A percentile compares a stretch with the other conserved stretches of the same genome.
phyloP scores from a whole-genome alignment of 805 yeast genomes.

The Torulaspora microellipsoides region DNA sequence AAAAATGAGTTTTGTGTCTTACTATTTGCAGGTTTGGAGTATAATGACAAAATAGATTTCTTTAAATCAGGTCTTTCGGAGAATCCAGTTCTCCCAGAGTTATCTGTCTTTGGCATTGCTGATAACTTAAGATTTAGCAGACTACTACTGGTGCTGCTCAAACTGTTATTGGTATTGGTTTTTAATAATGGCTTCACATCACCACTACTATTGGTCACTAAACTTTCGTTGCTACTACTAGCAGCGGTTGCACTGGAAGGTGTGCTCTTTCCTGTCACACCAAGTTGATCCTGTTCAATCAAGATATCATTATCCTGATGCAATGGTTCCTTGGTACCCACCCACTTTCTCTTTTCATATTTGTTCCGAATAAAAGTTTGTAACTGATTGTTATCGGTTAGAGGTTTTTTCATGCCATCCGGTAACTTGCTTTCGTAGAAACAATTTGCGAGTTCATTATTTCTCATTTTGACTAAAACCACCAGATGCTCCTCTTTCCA shows the following conservation, averaged over 20 bases:
- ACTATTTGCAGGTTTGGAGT: constrained; percentile 50
- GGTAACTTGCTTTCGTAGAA: constrained; percentile 77
- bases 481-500: constrained; percentile 93
- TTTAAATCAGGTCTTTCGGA: constrained; percentile 73
- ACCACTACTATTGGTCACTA: neutral
- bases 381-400: constrained; percentile 79
- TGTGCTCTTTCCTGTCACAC: neutral
- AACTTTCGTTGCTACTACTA: constrained; percentile 11
- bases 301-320: neutral
- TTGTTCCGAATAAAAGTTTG: constrained; percentile 89
- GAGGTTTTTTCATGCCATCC: constrained; percentile 37
- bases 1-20: constrained; percentile 8
- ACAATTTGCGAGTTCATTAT: constrained; percentile 58
- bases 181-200: neutral
- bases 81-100: constrained; percentile 3
- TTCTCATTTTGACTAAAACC: constrained; percentile 83
- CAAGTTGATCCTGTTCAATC: neutral
- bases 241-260: constrained; percentile 12
- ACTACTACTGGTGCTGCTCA: constrained; percentile 12
- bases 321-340: constrained; percentile 25
- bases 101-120: constrained; percentile 9
- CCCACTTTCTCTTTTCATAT: constrained; percentile 90
- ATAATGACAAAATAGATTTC: constrained; percentile 84
- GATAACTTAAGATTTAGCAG: constrained; percentile 12
- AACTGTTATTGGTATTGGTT: neutral